Conservation (phyloP, 108 stramenopile genomes). For the Aurantiochytrium sp. region DNA sequence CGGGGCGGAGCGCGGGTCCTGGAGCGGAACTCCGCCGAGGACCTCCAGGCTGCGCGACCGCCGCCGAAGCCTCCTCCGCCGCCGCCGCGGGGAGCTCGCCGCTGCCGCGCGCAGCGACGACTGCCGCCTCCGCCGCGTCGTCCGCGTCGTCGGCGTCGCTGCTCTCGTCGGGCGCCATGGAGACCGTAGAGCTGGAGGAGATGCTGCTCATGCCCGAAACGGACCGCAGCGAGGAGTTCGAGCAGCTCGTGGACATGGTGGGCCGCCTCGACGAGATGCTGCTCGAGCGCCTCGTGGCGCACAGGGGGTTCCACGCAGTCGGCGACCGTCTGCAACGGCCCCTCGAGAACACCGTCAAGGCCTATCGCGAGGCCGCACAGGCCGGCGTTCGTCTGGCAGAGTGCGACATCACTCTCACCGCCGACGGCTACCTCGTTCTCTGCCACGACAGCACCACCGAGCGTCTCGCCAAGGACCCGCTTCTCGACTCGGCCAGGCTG, state of each 20-base stretch:
- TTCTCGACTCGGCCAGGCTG: neutral
- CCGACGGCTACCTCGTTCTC: neutral
- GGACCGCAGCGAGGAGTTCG: neutral
- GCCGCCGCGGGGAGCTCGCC: too few species aligned
- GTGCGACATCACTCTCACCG: slow-evolving; percentile 11
- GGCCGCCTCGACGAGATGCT: neutral
- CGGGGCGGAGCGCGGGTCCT: too few species aligned
- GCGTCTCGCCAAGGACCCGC: neutral
- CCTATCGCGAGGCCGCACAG: neutral
- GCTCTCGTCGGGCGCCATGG: too few species aligned
- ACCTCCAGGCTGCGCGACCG: too few species aligned
- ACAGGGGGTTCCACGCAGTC: neutral
- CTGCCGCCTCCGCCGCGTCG: too few species aligned
- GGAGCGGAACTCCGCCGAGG: too few species aligned
- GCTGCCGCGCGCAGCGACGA: too few species aligned
- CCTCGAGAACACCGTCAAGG: neutral
- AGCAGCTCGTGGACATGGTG: neutral
- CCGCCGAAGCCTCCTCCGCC: too few species aligned
- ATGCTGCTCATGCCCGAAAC: neutral
- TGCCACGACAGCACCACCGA: neutral
- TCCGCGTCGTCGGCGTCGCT: too few species aligned
- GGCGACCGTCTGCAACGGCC: neutral
- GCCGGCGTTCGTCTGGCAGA: neutral
- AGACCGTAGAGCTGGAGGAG: too few species aligned
- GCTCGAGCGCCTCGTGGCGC: neutral